These are phyloP conservation scores for Exutisphaerella laricina DNA, from an alignment of 2,329 filamentous ascomycete genomes.

Conservation along the genomic window DNA sequence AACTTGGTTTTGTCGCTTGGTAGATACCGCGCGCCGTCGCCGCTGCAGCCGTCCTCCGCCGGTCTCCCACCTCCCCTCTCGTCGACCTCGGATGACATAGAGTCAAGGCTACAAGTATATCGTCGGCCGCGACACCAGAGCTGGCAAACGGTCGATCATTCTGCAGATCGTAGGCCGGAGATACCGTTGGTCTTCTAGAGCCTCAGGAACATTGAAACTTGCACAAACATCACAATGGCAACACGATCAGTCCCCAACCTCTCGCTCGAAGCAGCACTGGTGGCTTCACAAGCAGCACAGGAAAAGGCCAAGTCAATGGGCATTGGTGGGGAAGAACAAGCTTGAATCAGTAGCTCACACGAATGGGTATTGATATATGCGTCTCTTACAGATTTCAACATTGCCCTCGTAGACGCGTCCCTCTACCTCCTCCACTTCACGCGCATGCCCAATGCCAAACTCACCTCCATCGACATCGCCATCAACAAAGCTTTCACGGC, in stretches of 20 bases:
- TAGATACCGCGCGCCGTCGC: too few relatives aligned
- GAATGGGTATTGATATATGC: neutral
- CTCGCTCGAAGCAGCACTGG: constrained; percentile 32
- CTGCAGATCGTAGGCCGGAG: neutral
- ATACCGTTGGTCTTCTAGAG: neutral
- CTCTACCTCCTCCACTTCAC: constrained; percentile 45
- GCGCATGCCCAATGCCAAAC: constrained; percentile 46
- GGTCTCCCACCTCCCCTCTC: neutral
- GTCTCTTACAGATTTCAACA: constrained; percentile 41
- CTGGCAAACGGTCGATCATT: too few relatives aligned
- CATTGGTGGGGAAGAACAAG: constrained; percentile 27
- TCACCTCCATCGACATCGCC: constrained; percentile 55
- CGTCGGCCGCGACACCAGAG: too few relatives aligned
- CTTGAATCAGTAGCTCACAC: neutral
- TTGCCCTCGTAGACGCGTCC: constrained; percentile 44
- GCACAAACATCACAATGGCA: constrained; percentile 21
- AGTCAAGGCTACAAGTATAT: neutral
- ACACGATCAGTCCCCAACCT: constrained; percentile 32
- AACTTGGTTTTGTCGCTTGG: too few relatives aligned
- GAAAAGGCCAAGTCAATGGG: constrained; percentile 34
- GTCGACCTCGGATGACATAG: too few relatives aligned
- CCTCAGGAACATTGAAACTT: neutral
- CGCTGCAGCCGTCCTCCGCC: neutral
- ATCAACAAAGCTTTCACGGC: constrained; percentile 59
- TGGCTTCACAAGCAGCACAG: constrained; percentile 33